Base-by-base conservation (phyloP, 768 basidiomycete genomes). In the Podaxis sp. region DNA sequence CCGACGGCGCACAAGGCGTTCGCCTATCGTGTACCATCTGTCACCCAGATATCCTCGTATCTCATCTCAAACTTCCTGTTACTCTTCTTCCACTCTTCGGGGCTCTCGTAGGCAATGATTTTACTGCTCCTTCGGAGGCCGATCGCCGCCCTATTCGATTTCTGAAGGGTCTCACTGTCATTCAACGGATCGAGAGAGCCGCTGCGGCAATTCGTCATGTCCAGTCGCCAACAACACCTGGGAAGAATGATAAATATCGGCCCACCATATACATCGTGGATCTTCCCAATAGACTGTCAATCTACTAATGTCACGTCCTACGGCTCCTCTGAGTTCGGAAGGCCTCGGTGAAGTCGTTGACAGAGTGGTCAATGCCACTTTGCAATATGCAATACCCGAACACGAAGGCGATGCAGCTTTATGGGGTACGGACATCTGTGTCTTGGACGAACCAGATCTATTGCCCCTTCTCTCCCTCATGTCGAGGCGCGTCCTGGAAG, bases 51-150 rank as follows among this genome's bases (percentile, higher is more conserved):
- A 66, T 71, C 0, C 79, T 93, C 35, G 89, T 92, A 9, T 68
- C 77, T 0, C 86, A 89, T 66, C 72, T 94, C 2, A 79, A 84
- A 50, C 73, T 93, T 13, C 88, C 91, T 1, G 74, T 82, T 4
- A 82, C 87, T 0, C 78, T 93, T 37, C 82, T 93, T 32, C 92
- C 92, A 1, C 79, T 94, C 5, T 74, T 93, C 2, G 90, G 86
- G n/a, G 88, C 91, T 9, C 74, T 93, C 14, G 82, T 91, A 3
- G 92, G 92, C 52, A 93, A 93, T 65, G 92, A 93, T 69, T 93
- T 84, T 67, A 82, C 89, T 0, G 80, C 79, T 51, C 78, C 77
- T 63, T 70, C 74, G 14, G 79, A 82, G 50, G 73, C 79, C 5
- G 75, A 76, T 42, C 77, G 77, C 18, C 79, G 78, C 46, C 79